Evolutionary conservation across 2,329 filamentous ascomycete species (phyloP), one percentile per base, ranked within the genome.

Genomic region (Aureobasidium sp.): DNA sequence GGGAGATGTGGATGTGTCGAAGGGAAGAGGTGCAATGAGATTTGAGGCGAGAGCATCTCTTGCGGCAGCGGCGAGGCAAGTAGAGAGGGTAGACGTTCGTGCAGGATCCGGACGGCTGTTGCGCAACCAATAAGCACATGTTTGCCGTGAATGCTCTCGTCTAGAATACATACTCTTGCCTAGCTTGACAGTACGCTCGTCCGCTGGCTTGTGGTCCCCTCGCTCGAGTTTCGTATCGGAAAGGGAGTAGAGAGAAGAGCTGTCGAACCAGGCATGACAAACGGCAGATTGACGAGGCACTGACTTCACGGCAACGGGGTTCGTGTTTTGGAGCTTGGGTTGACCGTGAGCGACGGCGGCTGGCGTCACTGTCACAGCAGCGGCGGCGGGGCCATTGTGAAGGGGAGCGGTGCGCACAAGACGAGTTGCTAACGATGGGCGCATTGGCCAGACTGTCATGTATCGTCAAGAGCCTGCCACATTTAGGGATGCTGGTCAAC

Each of bases 1-100:
- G 93, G 93, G 2, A 98, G 86, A 67, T 91, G 86, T 2, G 87
- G 88, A 63, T 94, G 88, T 0, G 88, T 93, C 4, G 81, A 84
- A 17, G 81, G 81, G 59, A 85, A 85, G 11, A 84, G 74, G 61
- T 83, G 79, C 17, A 85, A 74, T 22, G 74, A 78, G 49, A 84
- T 79, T 55, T 74, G 76, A 1, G 81, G 81, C 1, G 80, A 81
- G 41, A 85, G 75, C 17, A 84, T 80, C 22, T 82, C 76, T 41
- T 77, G 75, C 4, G 81, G 81, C 5, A 84, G 71, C 1, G 81
- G 79, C 35, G 79, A 79, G 53, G 77, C 75, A 17, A 85, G 71
- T 4, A 85, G 71, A 8, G 76, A 79, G 1, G 81, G 80, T 11
- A 85, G 75, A 24, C 79, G 76, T 21, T 81, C 78, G 47, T 82